Conservation (phyloP, 2,329 filamentous ascomycete species). For the Balansia obtecta region DNA sequence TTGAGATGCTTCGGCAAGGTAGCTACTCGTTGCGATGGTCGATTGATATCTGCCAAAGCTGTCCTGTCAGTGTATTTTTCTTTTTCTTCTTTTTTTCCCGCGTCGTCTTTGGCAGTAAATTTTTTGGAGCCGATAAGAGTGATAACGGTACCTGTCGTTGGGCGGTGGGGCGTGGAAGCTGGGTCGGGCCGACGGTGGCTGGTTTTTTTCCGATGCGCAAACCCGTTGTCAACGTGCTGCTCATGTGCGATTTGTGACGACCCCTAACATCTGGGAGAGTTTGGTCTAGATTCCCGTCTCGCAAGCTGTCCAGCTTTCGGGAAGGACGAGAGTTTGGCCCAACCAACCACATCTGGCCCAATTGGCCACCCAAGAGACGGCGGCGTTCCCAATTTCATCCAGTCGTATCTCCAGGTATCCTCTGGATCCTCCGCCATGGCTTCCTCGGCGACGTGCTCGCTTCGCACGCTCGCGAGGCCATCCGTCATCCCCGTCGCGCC, state of each 20-base stretch:
- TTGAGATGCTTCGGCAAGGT: too few relatives aligned
- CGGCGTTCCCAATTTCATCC: too few relatives aligned
- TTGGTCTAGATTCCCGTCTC: too few relatives aligned
- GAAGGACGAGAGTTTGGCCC: background rate
- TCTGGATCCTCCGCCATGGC: slow-evolving; percentile 1
- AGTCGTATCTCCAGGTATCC: too few relatives aligned
- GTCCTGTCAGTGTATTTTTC: background rate
- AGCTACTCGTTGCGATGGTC: background rate
- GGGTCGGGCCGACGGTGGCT: background rate
- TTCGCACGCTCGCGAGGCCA: slow-evolving; percentile 30
- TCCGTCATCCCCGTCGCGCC: slow-evolving; percentile 17
- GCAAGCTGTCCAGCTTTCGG: too few relatives aligned
- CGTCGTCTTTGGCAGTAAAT: too few relatives aligned
- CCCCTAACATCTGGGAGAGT: too few relatives aligned
- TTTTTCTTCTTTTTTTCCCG: background rate
- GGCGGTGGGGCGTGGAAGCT: background rate
- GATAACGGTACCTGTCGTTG: background rate
- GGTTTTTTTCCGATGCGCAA: background rate
- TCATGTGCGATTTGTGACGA: background rate
- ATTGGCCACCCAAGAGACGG: slow-evolving; percentile 15
- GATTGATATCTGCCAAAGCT: background rate
- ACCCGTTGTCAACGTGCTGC: background rate
- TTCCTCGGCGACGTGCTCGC: slow-evolving; percentile 15
- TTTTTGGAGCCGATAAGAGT: background rate
- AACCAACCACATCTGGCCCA: slow-evolving; percentile 13